Conservation (phyloP, 1,284 basidiomycete genomes). For the Tilletiopsis washingtonensis region DNA sequence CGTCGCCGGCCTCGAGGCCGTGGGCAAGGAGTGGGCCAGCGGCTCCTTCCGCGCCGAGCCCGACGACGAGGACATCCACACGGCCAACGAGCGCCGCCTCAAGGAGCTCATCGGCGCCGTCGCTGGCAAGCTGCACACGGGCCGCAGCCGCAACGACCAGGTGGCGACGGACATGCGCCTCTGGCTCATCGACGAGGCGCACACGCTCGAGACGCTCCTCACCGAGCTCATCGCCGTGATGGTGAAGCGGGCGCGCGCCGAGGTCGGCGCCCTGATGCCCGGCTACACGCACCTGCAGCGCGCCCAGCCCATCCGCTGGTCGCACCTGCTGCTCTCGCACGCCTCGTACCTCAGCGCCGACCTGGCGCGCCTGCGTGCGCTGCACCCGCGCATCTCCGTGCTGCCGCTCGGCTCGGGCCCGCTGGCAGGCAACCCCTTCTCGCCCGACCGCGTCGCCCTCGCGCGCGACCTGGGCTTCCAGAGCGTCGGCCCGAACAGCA, state of each 20-base stretch:
- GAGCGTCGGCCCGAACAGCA: slow-evolving; percentile 43
- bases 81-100: slow-evolving; percentile 92
- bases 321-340: slow-evolving; percentile 89
- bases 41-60: slow-evolving; percentile 47
- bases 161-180: slow-evolving; percentile 95
- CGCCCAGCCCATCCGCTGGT: slow-evolving; percentile 96
- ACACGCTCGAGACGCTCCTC: slow-evolving; percentile 63
- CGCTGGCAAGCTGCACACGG: slow-evolving; percentile 63
- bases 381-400: slow-evolving; percentile 66
- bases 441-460: slow-evolving; percentile 40
- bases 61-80: slow-evolving; percentile 97
- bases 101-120: slow-evolving; percentile 76
- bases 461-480: slow-evolving; percentile 44
- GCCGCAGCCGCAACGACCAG: slow-evolving; percentile 92
- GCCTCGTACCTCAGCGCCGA: slow-evolving; percentile 84
- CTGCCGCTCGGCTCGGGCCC: slow-evolving; percentile 90
- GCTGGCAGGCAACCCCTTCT: slow-evolving; percentile 90
- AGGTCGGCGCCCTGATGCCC: slow-evolving; percentile 81
- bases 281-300: slow-evolving; percentile 82
- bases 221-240: slow-evolving; percentile 76
- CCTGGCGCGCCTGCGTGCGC: slow-evolving; percentile 73
- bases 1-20: slow-evolving; percentile 65
- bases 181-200: slow-evolving; percentile 79
- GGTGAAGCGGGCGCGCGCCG: slow-evolving; percentile 80
- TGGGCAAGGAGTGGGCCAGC: slow-evolving; percentile 72